Conservation (phyloP, 164 flowering plant species). For the Cinnamomum chago region DNA sequence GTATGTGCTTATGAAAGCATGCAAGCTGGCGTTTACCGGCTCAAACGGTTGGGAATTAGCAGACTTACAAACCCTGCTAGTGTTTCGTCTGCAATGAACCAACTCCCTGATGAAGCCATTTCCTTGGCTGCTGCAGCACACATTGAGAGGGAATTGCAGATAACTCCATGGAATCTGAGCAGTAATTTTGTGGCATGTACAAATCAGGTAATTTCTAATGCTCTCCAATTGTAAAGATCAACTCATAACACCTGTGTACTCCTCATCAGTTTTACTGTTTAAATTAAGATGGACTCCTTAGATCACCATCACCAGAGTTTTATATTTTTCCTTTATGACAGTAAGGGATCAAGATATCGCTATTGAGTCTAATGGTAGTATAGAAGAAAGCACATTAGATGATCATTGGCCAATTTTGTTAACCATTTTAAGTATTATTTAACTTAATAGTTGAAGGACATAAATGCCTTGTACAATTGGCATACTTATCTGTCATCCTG, state of each 20-base stretch:
- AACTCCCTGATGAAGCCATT: slow-evolving; percentile 95
- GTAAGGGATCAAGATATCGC: background rate
- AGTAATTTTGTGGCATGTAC: slow-evolving; percentile 92
- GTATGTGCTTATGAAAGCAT: slow-evolving; percentile 94
- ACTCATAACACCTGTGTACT: background rate
- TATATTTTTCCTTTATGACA: too few relatives aligned
- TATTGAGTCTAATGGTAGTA: background rate
- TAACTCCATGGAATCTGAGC: slow-evolving; percentile 95
- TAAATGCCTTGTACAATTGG: too few relatives aligned
- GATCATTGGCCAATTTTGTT: too few relatives aligned
- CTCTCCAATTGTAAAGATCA: background rate
- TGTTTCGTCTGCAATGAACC: slow-evolving; percentile 88
- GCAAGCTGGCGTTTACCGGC: slow-evolving; percentile 83
- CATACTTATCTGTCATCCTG: too few relatives aligned
- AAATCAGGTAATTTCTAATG: slow-evolving; percentile 50
- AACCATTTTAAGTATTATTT: too few relatives aligned
- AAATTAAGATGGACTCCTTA: background rate
- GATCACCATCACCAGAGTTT: background rate
- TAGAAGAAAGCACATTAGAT: too few relatives aligned
- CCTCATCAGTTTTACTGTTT: too few relatives aligned
- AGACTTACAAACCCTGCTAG: slow-evolving; percentile 61
- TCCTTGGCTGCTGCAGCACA: slow-evolving; percentile 97
- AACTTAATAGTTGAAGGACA: too few relatives aligned
- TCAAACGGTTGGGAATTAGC: slow-evolving; percentile 84
- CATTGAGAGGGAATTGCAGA: slow-evolving; percentile 92